These are phyloP conservation scores for Silene coronaria DNA, from an alignment of 179 eudicot genomes.

Conservation along the genomic window DNA sequence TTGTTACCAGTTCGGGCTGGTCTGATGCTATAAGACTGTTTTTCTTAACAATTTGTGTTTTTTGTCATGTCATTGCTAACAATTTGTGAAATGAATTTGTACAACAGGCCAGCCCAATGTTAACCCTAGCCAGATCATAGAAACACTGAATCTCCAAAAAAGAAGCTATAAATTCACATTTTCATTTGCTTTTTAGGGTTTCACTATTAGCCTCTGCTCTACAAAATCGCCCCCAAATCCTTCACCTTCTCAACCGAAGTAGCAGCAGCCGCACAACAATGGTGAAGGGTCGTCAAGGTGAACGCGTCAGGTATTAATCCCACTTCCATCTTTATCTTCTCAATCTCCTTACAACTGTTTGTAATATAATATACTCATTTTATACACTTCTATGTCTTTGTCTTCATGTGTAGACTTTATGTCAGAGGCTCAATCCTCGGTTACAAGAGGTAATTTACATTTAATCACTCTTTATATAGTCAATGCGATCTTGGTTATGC, in stretches of 20 bases:
- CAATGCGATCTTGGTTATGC: background rate
- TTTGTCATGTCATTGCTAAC: too few relatives aligned
- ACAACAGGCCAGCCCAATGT: background rate
- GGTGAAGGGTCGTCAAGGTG: conserved; percentile 51
- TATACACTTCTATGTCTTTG: background rate
- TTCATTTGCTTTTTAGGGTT: background rate
- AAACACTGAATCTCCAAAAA: background rate
- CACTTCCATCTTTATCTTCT: background rate
- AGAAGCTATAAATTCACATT: background rate
- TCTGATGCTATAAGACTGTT: too few relatives aligned
- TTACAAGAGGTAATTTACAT: conserved; percentile 33
- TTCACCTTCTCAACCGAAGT: background rate
- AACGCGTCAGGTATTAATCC: conserved; percentile 32
- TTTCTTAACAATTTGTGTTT: too few relatives aligned
- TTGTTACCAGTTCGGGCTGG: too few relatives aligned
- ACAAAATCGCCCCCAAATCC: background rate
- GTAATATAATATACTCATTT: background rate
- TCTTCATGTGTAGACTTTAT: conserved; percentile 21
- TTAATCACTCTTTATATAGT: too few relatives aligned
- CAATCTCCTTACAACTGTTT: background rate
- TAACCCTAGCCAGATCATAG: background rate
- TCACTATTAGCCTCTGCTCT: background rate
- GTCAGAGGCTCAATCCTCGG: conserved; percentile 46
- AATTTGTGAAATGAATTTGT: background rate
- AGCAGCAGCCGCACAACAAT: conserved; percentile 23